Conservation (phyloP, 2,329 filamentous ascomycete genomes). For the Penicillium sp. region DNA sequence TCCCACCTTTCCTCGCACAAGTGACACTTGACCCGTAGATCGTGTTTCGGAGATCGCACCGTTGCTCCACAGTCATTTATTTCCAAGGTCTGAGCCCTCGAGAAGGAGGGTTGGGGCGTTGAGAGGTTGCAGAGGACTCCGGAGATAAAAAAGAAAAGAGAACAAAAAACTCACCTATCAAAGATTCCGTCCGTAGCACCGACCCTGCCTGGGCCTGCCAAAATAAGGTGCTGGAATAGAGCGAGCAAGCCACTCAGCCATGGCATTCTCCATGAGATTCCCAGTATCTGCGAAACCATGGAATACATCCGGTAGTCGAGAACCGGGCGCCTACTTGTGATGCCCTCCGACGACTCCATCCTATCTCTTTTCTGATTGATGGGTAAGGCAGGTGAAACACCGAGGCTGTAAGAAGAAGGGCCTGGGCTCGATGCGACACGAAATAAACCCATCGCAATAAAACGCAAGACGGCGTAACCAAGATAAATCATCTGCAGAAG, state of each 20-base stretch:
- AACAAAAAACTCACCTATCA: constrained; percentile 73
- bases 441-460: constrained; percentile 62
- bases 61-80: constrained; percentile 32
- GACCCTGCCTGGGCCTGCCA: constrained; percentile 71
- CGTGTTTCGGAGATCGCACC: constrained; percentile 33
- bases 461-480: constrained; percentile 61
- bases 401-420: constrained; percentile 33
- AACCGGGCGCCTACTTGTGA: constrained; percentile 57
- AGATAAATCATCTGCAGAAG: constrained; percentile 53
- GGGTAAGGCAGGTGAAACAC: constrained; percentile 28
- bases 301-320: constrained; percentile 75
- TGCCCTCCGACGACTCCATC: constrained; percentile 24
- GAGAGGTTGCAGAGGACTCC: constrained; percentile 9
- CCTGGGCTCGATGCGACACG: constrained; percentile 65
- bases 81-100: constrained; percentile 15
- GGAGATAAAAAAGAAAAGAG: constrained; percentile 17
- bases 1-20: constrained; percentile 29
- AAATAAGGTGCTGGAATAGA: constrained; percentile 69
- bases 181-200: constrained; percentile 73
- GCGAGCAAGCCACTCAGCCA: constrained; percentile 78
- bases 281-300: constrained; percentile 68
- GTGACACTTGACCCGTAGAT: constrained; percentile 32
- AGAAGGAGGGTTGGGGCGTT: constrained; percentile 5
- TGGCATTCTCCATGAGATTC: constrained; percentile 79
- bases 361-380: constrained; percentile 29